These are phyloP conservation scores for Cordyceps cicadae DNA, from an alignment of 2,329 filamentous ascomycete species.

Conservation along the genomic window DNA sequence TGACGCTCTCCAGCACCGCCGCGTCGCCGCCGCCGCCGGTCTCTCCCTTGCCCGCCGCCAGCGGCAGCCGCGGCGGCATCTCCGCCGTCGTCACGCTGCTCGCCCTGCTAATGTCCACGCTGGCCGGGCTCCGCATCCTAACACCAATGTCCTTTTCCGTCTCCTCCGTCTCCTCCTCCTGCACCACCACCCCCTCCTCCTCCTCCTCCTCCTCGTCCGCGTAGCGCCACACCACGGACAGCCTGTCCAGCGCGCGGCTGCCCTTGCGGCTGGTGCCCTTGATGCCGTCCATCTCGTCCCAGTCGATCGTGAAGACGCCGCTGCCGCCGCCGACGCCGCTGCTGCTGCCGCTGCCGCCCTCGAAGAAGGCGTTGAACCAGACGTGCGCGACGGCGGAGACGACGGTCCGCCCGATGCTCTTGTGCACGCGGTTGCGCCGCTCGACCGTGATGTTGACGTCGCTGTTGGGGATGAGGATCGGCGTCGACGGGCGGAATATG, in stretches of 20 bases:
- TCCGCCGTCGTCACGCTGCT: slow-evolving; percentile 52
- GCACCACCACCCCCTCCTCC: not conserved
- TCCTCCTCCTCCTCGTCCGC: slow-evolving; percentile 15
- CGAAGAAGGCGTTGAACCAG: slow-evolving; percentile 95
- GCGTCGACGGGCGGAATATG: slow-evolving; percentile 63
- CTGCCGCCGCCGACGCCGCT: slow-evolving; percentile 55
- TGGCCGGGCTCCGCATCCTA: slow-evolving; percentile 54
- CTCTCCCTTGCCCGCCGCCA: not conserved
- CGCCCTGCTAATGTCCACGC: slow-evolving; percentile 60
- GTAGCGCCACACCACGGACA: slow-evolving; percentile 76
- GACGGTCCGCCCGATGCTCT: slow-evolving; percentile 75
- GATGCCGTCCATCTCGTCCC: slow-evolving; percentile 79
- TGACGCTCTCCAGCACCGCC: slow-evolving; percentile 25
- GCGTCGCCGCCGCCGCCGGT: slow-evolving; percentile 13
- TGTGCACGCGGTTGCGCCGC: slow-evolving; percentile 69
- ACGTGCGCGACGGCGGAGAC: slow-evolving; percentile 89
- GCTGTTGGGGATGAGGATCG: slow-evolving; percentile 65
- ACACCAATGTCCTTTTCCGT: slow-evolving; percentile 60
- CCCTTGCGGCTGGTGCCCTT: slow-evolving; percentile 83
- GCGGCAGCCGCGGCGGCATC: not conserved
- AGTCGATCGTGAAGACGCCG: slow-evolving; percentile 52
- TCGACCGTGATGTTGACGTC: slow-evolving; percentile 90
- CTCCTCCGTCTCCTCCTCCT: slow-evolving; percentile 53
- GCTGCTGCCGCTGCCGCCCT: slow-evolving; percentile 65
- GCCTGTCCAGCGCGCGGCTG: slow-evolving; percentile 67